Conservation (phyloP, 331 rosid genomes). For the Quercus lobata region DNA sequence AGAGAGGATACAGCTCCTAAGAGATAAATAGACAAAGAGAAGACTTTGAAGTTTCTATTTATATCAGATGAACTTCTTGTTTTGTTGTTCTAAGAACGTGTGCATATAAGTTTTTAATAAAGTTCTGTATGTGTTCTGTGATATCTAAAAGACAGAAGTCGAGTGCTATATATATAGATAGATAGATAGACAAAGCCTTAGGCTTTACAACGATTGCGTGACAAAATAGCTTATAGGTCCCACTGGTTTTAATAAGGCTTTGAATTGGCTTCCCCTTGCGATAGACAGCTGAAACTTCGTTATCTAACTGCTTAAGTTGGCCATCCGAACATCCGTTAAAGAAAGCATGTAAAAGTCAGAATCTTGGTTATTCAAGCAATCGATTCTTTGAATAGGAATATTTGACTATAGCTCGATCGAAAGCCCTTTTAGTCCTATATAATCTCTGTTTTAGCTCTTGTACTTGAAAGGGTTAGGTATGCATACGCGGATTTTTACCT, state of each 20-base stretch:
- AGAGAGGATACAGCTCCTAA: neutral
- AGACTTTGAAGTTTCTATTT: neutral
- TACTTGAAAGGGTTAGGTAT: too few relatives aligned
- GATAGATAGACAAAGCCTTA: neutral
- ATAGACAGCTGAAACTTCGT: neutral
- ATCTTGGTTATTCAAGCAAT: neutral
- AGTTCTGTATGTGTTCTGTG: too few relatives aligned
- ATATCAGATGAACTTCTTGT: neutral
- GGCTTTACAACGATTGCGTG: neutral
- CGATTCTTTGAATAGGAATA: neutral
- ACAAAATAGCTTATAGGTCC: neutral
- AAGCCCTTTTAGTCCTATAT: neutral
- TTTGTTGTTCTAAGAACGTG: neutral
- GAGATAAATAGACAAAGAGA: neutral
- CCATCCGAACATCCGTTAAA: neutral
- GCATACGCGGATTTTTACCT: too few relatives aligned
- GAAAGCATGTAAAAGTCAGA: neutral
- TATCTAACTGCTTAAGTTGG: neutral
- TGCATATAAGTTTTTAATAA: neutral
- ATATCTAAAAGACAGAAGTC: neutral
- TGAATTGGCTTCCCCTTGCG: neutral
- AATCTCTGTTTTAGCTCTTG: too few relatives aligned
- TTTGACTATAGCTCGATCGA: neutral
- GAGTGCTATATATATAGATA: neutral
- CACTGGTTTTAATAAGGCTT: neutral